These are phyloP conservation scores for Rhododendron vialii DNA, from an alignment of 148 eudicot species.

Conservation along the genomic window DNA sequence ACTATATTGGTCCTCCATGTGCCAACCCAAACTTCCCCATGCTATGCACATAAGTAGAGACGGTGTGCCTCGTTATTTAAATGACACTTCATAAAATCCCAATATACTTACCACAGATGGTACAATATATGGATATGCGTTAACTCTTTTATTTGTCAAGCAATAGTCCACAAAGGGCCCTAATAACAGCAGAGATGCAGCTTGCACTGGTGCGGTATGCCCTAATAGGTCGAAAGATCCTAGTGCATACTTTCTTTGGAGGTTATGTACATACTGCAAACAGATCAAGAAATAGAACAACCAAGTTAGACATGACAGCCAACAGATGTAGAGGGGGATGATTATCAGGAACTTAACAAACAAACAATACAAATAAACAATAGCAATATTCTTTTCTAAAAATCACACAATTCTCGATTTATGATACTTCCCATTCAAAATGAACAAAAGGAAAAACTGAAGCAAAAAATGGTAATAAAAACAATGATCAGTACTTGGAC, in stretches of 20 bases:
- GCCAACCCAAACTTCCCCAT: neutral
- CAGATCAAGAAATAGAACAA: constrained; percentile 6
- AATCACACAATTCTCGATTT: neutral
- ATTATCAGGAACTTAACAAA: neutral
- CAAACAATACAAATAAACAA: neutral
- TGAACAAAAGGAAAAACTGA: neutral
- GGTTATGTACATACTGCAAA: constrained; percentile 64
- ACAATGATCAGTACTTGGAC: neutral
- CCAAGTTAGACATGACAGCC: neutral
- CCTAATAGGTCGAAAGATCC: constrained; percentile 67
- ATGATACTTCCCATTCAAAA: neutral
- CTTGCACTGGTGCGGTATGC: constrained; percentile 82
- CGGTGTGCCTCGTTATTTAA: neutral
- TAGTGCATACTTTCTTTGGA: constrained; percentile 69
- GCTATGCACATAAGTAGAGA: neutral
- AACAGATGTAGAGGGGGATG: neutral
- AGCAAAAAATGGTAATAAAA: neutral
- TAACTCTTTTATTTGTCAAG: constrained; percentile 54
- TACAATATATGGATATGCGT: constrained; percentile 45
- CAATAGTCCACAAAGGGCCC: constrained; percentile 78
- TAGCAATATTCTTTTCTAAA: neutral
- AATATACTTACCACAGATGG: constrained; percentile 45
- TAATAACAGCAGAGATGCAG: constrained; percentile 46
- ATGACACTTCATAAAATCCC: constrained; percentile 12
- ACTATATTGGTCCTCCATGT: neutral